Evolutionary conservation across 2,329 filamentous ascomycete genomes (phyloP), one percentile per base, ranked within the genome.

Genomic region (Rhexocercosporidium sp.): DNA sequence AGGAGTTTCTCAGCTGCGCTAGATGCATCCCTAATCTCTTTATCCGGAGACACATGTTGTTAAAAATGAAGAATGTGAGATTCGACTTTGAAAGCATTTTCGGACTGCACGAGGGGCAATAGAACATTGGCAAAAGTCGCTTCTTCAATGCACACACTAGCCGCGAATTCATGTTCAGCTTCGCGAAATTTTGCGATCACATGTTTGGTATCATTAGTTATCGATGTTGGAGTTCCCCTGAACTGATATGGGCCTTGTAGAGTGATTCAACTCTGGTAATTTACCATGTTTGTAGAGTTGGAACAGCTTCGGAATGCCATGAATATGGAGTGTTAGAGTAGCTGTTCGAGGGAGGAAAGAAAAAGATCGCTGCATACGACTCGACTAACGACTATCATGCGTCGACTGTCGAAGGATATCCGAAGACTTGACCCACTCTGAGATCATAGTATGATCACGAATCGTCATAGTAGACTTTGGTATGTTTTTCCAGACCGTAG

Each of bases 171-270:
- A 81, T 94, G 90, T 70, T 92, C 83, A 29, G 91, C 78, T 37
- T 47, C 59, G 51, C 80, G 78, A 72, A 31, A 57, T 4, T 6
- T 51, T 16, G 53, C 62, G 25, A 67, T 64, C 9, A 70, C 8
- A n/a, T 46, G 8, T 39, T 59, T 53, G 6, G 66, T 56, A 41
- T 70, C 59, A 20, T 31, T 16, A 11, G 66, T 29, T 3, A 68
- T 54, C 6, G 27, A 53, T 31, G 12, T 27, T 71, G 90, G 87
- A 64, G 90, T 93, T 73, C 88, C 89, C 3, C 85, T 91, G 81
- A 94, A 94, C 76, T 88, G 84, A 64, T 91, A 90, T 69, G 92
- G 91, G 51, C 88, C 82, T 82, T 94, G 91, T 6, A 92, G 91
- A 70, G 63, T 46, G 18, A 4, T 39, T 31, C 3, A 27, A 14